Base-by-base conservation (phyloP, 208 protist genomes). In the Angomonas deanei region DNA sequence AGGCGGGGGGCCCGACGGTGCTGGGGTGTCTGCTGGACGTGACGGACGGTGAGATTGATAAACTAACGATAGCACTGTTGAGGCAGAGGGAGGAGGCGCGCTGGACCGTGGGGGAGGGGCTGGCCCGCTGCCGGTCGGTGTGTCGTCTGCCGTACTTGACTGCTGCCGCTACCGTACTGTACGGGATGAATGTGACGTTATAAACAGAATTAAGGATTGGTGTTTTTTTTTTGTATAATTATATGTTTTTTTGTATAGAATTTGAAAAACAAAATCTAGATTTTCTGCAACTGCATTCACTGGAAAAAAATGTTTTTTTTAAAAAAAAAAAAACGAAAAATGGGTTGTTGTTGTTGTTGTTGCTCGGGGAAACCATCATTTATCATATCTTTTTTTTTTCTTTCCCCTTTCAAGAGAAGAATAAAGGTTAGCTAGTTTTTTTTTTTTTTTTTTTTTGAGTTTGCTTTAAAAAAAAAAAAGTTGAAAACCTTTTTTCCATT, bases 21-120 rank as follows among this genome's bases (percentile, higher is more conserved):
- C 38, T 92, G 33, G 88, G 82, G 0, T 92, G 80, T 57, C 64
- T 91, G 46, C 89, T 82, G 81, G 82, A 94, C 56, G 75, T 94
- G 24, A 92, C 84, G 11, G 83, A 89, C 66, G 80, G 75, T 4
- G 88, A 94, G 36, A 78, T 90, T 15, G 88, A 94, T 59, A 70
- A 77, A 28, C 67, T 92, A 23, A 88, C 84, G 23, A 57, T 50
- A 15, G 74, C 73, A 17, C 61, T 90, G 2, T 49, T 94, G 15
- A 15, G 56, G 15, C 8, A 15, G 19, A 27, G 13, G 27, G 21
- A 13, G 27, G 30, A 28, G 19, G 27, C 13, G 38, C 17, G 10
- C 38, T 52, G 30, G 28, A 76, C 78, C 17, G 55, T 86, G 32
- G 78, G 70, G 10, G 82, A 89, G 68, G 72, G 72, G 3, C 71